Conservation (phyloP, 2,329 filamentous ascomycete species). For the Pleomassaria siparia region DNA sequence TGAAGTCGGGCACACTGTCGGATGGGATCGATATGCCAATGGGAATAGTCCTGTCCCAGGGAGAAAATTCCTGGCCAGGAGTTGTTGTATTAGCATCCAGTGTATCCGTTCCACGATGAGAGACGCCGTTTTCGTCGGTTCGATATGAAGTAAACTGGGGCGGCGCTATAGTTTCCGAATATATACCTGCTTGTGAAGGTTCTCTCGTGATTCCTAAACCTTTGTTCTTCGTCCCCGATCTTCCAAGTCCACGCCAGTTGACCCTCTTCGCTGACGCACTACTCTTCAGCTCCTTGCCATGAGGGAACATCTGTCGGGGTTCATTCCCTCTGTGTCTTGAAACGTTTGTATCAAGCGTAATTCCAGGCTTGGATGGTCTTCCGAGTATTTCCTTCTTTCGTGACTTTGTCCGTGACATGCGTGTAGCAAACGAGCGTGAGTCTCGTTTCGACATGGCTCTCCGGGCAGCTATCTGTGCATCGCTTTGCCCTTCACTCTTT, state of each 20-base stretch:
- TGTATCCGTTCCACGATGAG: neutral
- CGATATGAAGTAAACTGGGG: conserved; percentile 7
- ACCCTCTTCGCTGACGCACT: conserved; percentile 25
- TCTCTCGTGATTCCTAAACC: conserved; percentile 40
- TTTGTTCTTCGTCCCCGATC: conserved; percentile 31
- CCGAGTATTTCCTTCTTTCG: conserved; percentile 60
- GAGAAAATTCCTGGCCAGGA: conserved; percentile 58
- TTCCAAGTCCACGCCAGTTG: conserved; percentile 33
- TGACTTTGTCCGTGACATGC: conserved; percentile 53
- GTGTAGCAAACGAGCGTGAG: conserved; percentile 38
- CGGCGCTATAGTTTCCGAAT: neutral
- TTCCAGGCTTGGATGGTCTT: conserved; percentile 63
- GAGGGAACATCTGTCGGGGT: conserved; percentile 50
- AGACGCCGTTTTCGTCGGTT: conserved; percentile 17
- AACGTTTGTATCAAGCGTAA: conserved; percentile 71
- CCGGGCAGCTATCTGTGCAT: conserved; percentile 28
- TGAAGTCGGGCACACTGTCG: conserved; percentile 48
- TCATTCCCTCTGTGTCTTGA: conserved; percentile 47
- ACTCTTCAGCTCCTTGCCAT: conserved; percentile 26
- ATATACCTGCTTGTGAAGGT: conserved; percentile 30
- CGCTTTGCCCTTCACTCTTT: conserved; percentile 22
- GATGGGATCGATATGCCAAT: conserved; percentile 70
- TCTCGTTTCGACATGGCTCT: conserved; percentile 33
- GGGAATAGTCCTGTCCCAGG: conserved; percentile 69
- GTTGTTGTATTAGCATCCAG: conserved; percentile 32